Conservation (phyloP, 352 stramenopile species). For the Globisporangium camurandrum region DNA sequence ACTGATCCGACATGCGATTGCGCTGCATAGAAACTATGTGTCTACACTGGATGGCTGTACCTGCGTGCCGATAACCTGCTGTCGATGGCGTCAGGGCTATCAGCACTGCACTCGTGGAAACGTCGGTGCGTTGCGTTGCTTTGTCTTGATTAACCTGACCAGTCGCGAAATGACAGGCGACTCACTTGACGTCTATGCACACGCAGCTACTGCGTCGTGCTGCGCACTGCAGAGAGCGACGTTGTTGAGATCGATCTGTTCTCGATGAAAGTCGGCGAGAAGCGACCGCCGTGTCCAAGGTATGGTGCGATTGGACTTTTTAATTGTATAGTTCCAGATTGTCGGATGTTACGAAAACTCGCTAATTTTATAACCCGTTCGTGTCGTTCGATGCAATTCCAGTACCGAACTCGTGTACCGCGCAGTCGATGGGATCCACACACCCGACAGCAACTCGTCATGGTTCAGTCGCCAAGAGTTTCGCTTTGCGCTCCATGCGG, state of each 20-base stretch:
- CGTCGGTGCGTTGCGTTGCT: constrained; percentile 29
- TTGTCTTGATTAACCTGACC: no score
- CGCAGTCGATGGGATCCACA: constrained; percentile 45
- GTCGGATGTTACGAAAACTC: no score
- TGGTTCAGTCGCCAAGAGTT: constrained; percentile 72
- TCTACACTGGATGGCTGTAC: constrained; percentile 80
- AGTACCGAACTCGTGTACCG: constrained; percentile 71
- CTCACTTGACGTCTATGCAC: background rate
- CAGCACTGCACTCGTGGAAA: constrained; percentile 79
- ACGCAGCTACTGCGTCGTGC: constrained; percentile 65
- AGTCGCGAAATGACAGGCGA: no score
- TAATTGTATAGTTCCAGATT: no score
- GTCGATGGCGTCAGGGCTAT: constrained; percentile 62
- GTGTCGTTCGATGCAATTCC: no score
- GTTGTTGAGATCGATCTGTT: constrained; percentile 81
- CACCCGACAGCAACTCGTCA: constrained; percentile 36
- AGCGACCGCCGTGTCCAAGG: constrained; percentile 53
- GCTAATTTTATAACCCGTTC: no score
- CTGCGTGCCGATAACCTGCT: constrained; percentile 75
- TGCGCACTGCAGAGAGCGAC: constrained; percentile 39
- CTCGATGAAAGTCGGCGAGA: constrained; percentile 64
- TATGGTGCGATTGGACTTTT: no score
- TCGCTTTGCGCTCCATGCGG: constrained; percentile 52
- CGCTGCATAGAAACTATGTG: constrained; percentile 60
- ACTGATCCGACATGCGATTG: no score